These are phyloP conservation scores for Aphanocladium album DNA, from an alignment of 2,329 filamentous ascomycete species.

Conservation along the genomic window DNA sequence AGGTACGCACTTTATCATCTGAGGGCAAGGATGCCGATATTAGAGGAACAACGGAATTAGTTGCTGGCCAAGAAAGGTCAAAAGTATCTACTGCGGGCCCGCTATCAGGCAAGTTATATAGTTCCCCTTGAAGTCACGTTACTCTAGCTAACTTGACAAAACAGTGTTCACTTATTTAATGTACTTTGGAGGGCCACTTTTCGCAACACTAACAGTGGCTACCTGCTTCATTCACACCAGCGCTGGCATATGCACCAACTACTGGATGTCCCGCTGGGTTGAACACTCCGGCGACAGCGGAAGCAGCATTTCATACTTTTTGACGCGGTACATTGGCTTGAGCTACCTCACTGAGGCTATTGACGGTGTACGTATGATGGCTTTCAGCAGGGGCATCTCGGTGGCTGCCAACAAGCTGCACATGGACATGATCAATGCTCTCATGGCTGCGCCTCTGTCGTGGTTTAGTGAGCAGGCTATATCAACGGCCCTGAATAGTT, in stretches of 20 bases:
- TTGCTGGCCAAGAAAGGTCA: not conserved
- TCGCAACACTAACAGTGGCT: slow-evolving; percentile 34
- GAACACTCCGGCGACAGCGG: slow-evolving; percentile 40
- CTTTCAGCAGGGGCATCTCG: slow-evolving; percentile 53
- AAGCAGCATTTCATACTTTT: slow-evolving; percentile 37
- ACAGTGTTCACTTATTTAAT: slow-evolving; percentile 46
- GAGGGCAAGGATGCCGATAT: not conserved
- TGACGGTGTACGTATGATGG: slow-evolving; percentile 26
- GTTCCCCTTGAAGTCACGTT: not conserved
- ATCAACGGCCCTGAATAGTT: slow-evolving; percentile 48
- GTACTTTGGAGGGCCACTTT: slow-evolving; percentile 42
- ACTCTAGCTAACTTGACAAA: slow-evolving; percentile 26
- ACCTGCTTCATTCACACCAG: slow-evolving; percentile 37
- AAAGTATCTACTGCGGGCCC: not conserved
- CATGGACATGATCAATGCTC: slow-evolving; percentile 43
- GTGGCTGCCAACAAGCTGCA: slow-evolving; percentile 48
- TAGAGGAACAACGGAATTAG: not conserved
- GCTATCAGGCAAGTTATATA: not conserved
- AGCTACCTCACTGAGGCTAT: slow-evolving; percentile 16
- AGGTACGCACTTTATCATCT: not conserved
- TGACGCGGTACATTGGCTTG: slow-evolving; percentile 34
- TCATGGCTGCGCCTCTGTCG: slow-evolving; percentile 48
- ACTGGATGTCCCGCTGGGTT: slow-evolving; percentile 51
- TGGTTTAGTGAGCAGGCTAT: slow-evolving; percentile 53
- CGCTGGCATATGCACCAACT: slow-evolving; percentile 35